Conservation (phyloP, 176 grass and related monocot species). For the Raddia guianensis region DNA sequence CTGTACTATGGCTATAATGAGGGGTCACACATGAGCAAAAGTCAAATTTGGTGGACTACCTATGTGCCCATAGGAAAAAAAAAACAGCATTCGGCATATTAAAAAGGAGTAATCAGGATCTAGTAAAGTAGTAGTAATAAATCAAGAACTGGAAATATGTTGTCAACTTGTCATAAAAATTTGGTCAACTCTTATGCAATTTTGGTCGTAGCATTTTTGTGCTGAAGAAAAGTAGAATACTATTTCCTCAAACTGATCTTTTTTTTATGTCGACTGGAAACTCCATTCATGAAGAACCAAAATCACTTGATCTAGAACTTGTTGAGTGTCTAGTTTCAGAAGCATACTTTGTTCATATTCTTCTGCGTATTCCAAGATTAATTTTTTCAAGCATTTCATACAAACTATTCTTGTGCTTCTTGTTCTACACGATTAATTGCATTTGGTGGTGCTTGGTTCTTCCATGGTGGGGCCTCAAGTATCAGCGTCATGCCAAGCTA, state of each 20-base stretch:
- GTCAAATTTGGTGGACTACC: neutral
- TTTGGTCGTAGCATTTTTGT: slow-evolving; percentile 3
- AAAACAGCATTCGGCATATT: neutral
- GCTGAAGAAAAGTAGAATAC: neutral
- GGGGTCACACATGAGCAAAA: neutral
- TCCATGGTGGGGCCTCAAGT: too few species aligned
- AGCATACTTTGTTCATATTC: neutral
- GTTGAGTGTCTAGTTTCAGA: neutral
- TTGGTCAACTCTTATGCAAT: neutral
- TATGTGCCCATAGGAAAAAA: neutral
- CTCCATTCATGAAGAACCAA: neutral
- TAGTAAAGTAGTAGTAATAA: neutral
- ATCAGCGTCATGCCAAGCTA: too few species aligned
- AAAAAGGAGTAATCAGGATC: neutral
- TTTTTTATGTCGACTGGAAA: neutral
- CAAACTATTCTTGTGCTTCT: neutral
- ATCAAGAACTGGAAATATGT: neutral
- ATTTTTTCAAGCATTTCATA: slow-evolving; percentile 9
- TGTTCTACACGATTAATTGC: neutral
- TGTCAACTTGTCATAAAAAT: neutral
- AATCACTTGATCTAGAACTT: neutral
- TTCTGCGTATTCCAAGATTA: neutral
- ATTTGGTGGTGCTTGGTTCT: neutral
- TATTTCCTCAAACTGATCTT: neutral
- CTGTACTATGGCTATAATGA: neutral